Conservation (phyloP, 306 rosid genomes). For the Malus orientalis region DNA sequence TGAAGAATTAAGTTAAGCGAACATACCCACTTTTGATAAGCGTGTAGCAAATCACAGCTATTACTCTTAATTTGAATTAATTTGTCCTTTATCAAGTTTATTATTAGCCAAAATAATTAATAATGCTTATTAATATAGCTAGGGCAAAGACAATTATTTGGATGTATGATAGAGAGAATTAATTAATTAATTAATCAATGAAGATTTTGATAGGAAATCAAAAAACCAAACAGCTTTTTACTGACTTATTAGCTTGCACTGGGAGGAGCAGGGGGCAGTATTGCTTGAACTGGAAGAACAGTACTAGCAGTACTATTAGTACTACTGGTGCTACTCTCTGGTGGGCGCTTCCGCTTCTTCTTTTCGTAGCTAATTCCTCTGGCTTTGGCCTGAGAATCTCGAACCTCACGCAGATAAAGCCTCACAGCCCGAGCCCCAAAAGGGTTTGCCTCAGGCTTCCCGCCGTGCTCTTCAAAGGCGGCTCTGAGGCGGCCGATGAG, state of each 20-base stretch:
- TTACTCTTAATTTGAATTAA: too few relatives aligned
- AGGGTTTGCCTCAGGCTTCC: conserved; percentile 69
- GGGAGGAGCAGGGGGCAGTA: not conserved
- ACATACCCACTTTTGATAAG: too few relatives aligned
- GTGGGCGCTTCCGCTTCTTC: conserved; percentile 50
- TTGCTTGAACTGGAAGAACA: not conserved
- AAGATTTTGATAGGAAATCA: not conserved
- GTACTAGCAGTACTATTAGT: not conserved
- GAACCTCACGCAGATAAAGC: conserved; percentile 67
- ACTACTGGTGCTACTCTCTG: not conserved
- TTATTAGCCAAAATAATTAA: too few relatives aligned
- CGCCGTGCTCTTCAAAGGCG: conserved; percentile 77
- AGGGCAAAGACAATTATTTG: not conserved
- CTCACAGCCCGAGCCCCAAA: conserved; percentile 79
- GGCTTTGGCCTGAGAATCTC: conserved; percentile 76
- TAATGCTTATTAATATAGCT: not conserved
- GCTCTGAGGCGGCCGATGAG: conserved; percentile 77
- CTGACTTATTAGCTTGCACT: not conserved
- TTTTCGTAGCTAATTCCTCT: conserved; percentile 76
- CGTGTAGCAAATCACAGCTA: too few relatives aligned
- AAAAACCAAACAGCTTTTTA: not conserved
- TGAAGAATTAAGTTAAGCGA: too few relatives aligned
- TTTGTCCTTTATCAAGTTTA: too few relatives aligned
- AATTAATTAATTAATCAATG: not conserved
- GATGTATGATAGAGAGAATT: conserved; percentile 1